phyloP scores from a whole-genome alignment of 805 yeast genomes.

The Yamadazyma philogaea region DNA sequence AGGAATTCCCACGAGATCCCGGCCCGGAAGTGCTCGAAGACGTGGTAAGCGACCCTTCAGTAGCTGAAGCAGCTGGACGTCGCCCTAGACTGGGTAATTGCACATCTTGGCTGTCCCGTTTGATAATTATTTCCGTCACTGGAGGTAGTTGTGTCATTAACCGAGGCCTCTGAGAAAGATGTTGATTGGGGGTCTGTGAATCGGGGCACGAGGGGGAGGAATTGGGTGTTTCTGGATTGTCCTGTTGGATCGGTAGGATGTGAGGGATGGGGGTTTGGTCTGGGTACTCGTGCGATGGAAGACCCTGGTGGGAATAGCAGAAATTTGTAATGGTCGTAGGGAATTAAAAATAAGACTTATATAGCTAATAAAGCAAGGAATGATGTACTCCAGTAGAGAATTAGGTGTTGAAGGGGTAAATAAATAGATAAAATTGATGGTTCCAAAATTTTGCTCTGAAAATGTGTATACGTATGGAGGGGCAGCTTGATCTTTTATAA shows the following conservation, averaged over 20 bases:
- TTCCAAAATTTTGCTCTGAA: no score
- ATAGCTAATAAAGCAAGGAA: not conserved
- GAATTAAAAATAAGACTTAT: not conserved
- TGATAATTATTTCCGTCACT: conserved; percentile 12
- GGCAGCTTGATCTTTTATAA: no score
- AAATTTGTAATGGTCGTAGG: not conserved
- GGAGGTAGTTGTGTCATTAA: conserved; percentile 15
- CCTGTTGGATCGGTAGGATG: not conserved
- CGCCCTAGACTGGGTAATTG: not conserved
- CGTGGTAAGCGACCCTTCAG: not conserved
- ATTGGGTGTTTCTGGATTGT: not conserved
- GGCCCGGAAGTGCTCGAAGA: not conserved
- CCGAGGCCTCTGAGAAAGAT: not conserved
- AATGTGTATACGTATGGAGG: no score
- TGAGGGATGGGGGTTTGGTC: not conserved
- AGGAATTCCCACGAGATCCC: not conserved
- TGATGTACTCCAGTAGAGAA: not conserved
- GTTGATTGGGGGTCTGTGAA: not conserved
- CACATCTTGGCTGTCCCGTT: not conserved
- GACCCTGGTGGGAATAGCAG: not conserved
- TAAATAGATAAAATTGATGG: no score
- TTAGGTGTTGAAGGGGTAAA: not conserved
- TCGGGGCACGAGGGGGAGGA: not conserved
- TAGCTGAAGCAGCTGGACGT: not conserved
- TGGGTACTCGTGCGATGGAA: not conserved